phyloP scores from a whole-genome alignment of 371 early-diverging fungal species.

The Encephalitozoon cuniculi region DNA sequence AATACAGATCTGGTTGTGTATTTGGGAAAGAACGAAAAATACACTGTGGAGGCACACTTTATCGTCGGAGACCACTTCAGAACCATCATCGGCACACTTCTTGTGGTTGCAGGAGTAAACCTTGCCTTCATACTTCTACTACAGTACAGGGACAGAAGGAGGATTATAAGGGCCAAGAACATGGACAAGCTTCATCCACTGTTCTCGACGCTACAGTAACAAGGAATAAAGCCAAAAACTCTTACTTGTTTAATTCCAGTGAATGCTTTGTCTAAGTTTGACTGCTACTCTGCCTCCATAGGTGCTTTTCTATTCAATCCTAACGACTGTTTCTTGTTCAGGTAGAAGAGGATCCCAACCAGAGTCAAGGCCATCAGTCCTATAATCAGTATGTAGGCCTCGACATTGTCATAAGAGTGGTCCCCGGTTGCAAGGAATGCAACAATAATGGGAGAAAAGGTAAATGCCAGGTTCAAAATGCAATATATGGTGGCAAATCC shows the following conservation, averaged over 20 bases:
- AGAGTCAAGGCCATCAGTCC: not conserved
- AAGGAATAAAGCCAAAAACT: not conserved
- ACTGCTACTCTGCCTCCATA: not conserved
- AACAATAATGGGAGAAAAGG: conserved; percentile 48
- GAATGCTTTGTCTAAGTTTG: not conserved
- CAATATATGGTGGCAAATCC: conserved; percentile 54
- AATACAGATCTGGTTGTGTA: conserved; percentile 50
- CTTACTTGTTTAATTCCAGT: not conserved
- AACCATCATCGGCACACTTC: conserved; percentile 29
- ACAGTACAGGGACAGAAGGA: conserved; percentile 30
- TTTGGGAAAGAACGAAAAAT: conserved; percentile 13
- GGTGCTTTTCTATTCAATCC: conserved; percentile 24
- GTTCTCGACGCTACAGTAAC: conserved; percentile 16
- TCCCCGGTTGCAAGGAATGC: conserved; percentile 11
- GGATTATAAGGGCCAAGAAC: not conserved
- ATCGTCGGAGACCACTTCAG: conserved; percentile 33
- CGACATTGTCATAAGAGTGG: conserved; percentile 13
- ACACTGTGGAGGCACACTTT: conserved; percentile 35
- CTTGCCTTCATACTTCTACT: conserved; percentile 29
- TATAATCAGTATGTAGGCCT: conserved; percentile 10
- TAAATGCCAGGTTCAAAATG: conserved; percentile 53
- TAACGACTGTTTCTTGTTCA: conserved; percentile 15
- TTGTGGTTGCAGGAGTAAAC: conserved; percentile 34
- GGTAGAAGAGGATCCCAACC: conserved; percentile 3
- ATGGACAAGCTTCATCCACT: conserved; percentile 30